Base-by-base conservation (phyloP, 176 grass and related monocot species). In the Stipa capillata region DNA sequence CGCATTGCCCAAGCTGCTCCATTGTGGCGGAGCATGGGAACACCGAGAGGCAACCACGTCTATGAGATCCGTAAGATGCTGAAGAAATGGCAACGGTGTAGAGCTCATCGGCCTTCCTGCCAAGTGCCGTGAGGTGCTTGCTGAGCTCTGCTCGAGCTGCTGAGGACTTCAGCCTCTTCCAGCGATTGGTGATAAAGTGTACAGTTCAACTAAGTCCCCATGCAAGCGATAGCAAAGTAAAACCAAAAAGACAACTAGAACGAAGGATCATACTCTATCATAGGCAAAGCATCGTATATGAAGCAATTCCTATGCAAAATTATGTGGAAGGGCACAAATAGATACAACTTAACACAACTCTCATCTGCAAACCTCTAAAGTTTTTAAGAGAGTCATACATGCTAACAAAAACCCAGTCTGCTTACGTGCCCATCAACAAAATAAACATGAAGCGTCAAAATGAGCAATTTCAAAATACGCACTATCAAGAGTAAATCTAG, bases 311-410 rank as follows among this genome's bases (percentile, higher is more conserved):
- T 16, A 61, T n/a, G 28, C 28, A 61, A 61, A 60, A 50, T 50
- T 50, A 50, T 80, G 45, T 66, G 72, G 13, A 65, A 52, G 36
- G 74, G 72, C 48, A 31, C 74, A 23, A 87, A 47, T 86, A 88
- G 71, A 68, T 36, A 34, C 59, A 63, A 25, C 28, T 42, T 43
- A 74, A 69, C 48, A 41, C 69, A 31, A 80, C 6, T 36, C 57
- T 39, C 16, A 52, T 63, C 5, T 40, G 32, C 41, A 62, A 20
- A 63, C 42, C 32, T 51, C 10, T 8, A 51, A 50, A 40, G 33
- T 31, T 47, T 43, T 44, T 35, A 71, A 59, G 42, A 61, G 12
- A 1, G 44, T 8, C 40, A 43, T 31, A 64, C 39, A n/a, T n/a
- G 31, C 45, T 35, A 63, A 40, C 31, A 51, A 37, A 71, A 50